Evolutionary conservation across 345 rosid genomes (phyloP), one percentile per base, ranked within the genome.

Genomic region (Eucalyptus melliodora): DNA sequence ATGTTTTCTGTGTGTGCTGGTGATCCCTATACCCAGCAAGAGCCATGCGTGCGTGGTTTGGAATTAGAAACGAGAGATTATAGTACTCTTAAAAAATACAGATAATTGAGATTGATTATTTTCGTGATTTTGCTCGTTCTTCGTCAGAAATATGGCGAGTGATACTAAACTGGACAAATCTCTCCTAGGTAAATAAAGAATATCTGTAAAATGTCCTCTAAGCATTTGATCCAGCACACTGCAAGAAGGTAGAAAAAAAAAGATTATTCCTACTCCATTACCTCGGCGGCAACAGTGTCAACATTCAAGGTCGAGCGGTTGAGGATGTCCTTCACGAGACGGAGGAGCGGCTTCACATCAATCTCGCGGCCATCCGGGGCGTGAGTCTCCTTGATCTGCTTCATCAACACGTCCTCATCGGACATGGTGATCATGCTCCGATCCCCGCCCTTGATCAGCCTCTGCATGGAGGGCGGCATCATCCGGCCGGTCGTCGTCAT

Each of bases 311-410:
- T 56, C 30, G 62, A 91, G 30, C 92, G 94, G 77, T 90, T 91
- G 85, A 97, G 96, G 67, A 97, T 96, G 91, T 95, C 96, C 90
- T 97, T 94, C 83, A 95, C 94, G 47, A 97, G 87, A 30, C 47
- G 86, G 88, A 97, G 94, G 88, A 97, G 95, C 53, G 96, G 92
- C 82, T 88, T 94, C 93, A 94, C 96, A 82, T 97, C 94, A 65
- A 95, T 88, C 87, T 87, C 92, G 26, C 91, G 49, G 87, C 94
- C 97, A 81, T 95, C 98, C 16, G 97, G 99, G 86, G 90, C 85
- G 89, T 96, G 97, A 86, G 97, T 92, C 55, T 89, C 89, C 89
- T 90, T 90, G 86, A 97, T 92, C 92, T 93, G 95, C 91, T 93
- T 95, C 88, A 92, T 87, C 97, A 95, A 90, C 50, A 92, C 90